Evolutionary conservation across 495 filamentous ascomycete genomes (phyloP), one percentile per base, ranked within the genome.

Genomic region (Sphaerosporella brunnea): DNA sequence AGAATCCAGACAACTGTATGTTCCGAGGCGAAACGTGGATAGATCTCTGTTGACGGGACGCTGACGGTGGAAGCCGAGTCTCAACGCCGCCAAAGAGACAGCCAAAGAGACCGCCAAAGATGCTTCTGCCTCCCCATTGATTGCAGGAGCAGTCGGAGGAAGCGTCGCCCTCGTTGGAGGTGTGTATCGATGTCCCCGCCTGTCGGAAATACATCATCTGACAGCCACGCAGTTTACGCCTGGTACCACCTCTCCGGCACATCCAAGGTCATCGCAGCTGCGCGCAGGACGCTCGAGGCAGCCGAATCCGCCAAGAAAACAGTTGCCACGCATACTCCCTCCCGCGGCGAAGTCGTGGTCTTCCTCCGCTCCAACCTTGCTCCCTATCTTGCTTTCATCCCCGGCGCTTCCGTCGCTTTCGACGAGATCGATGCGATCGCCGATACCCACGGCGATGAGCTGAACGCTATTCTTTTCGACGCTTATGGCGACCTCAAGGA

Each of bases 371-470:
- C 20, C n/a, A 35, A 23, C 11, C 10, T 36, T 4, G 20, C 16
- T 0, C 26, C 71, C 11, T 82, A 82, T 51, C 73, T 74, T 2
- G 64, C 58, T n/a, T 76, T 75, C 64, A 69, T 83, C 25, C 79
- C 79, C 2, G 79, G 78, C n/a, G 78, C 68, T 2, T 67, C 80
- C 54, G 61, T 62, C 1, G 69, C 67, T 2, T 82, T 83, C 56
- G 63, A 75, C 25, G 76, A 81, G 49, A 59, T 82, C 11, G 77
- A 79, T 23, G 65, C 64, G 13, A 65, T 82, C 24, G 66, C 69
- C 19, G 57, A 70, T 37, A 70, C 72, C 24, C 75, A 80, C 56
- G 65, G 66, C 4, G 65, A 73, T 0, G 78, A 82, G 53, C 74
- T 80, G 19, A 72, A 81, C 52, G 54, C 70, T 45, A 68, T 82